Base-by-base conservation (phyloP, 306 rosid species). In the Geum urbanum region DNA sequence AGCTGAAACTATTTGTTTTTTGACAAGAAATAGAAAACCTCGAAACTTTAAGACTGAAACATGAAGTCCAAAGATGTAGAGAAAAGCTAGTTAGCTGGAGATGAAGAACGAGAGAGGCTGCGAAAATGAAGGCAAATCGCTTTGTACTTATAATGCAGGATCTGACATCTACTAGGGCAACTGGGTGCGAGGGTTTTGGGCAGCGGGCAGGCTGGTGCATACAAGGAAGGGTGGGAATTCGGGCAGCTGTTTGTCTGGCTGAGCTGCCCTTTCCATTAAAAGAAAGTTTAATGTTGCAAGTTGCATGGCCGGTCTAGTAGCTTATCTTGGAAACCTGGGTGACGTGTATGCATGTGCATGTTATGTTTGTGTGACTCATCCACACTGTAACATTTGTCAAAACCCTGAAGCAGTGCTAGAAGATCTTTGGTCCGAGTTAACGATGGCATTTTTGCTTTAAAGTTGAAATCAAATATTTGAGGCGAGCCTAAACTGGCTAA, bases 161-260 rank as follows among this genome's bases (percentile, higher is more conserved):
- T 51, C 22, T 59, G 7, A 80, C 57, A 35, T 35, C 43, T 56
- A 13, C 55, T 74, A 80, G 88, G 85, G 77, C 75, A 64, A 32
- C 35, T 32, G 5, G 66, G 52, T 7, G 74, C 59, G 45, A 19
- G 53, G 84, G 55, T 74, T 74, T 71, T 64, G 84, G 87, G 78
- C 84, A 79, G 39, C 81, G 76, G 80, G 74, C 57, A 39, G 71
- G 39, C 40, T n/a, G 70, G 55, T 53, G 67, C 43, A 6, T 19
- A 39, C 9, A 64, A 45, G 48, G 50, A 65, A 43, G 71, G 60
- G 9, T 48, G 20, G 11, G 9, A 32, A 32, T 20, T 47, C 62
- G 61, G 66, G 66, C 71, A 67, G 77, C 1, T 45, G 37, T 32
- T 32, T 32, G 37, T 32, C 1, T 48, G 24, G 9, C 55, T 2